Conservation (phyloP, 768 basidiomycete genomes). For the Strobilomyces echinocephalus region DNA sequence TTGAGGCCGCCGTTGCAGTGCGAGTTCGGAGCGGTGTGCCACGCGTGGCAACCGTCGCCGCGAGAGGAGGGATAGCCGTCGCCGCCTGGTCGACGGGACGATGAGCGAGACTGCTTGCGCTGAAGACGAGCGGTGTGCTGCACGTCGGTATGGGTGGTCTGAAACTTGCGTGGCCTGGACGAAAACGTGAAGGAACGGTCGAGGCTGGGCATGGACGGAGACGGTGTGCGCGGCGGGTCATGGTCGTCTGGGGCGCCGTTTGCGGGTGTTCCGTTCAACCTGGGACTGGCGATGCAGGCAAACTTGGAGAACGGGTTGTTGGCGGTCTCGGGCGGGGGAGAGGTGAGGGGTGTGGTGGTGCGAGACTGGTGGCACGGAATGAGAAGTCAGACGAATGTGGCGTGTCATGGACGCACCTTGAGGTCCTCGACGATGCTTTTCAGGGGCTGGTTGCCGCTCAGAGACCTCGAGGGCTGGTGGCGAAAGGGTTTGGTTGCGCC, state of each 20-base stretch:
- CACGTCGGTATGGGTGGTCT: slow-evolving; percentile 46
- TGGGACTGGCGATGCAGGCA: slow-evolving; percentile 31
- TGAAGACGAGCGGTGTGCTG: slow-evolving; percentile 37
- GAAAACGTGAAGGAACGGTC: slow-evolving; percentile 25
- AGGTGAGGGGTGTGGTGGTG: slow-evolving; percentile 38
- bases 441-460: slow-evolving; percentile 34
- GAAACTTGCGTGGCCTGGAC: slow-evolving; percentile 40
- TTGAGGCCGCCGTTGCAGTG: slow-evolving; percentile 82
- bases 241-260: slow-evolving; percentile 2
- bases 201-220: slow-evolving; percentile 8
- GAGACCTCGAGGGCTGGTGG: slow-evolving; percentile 18
- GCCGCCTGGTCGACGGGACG: slow-evolving; percentile 39
- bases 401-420: slow-evolving; percentile 39
- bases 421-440: slow-evolving; percentile 80
- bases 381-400: not conserved
- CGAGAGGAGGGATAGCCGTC: slow-evolving; percentile 31
- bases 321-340: slow-evolving; percentile 41
- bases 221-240: not conserved
- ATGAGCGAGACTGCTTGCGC: slow-evolving; percentile 51
- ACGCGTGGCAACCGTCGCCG: slow-evolving; percentile 27
- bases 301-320: slow-evolving; percentile 63
- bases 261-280: slow-evolving; percentile 10
- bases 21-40: slow-evolving; percentile 54
- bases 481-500: slow-evolving; percentile 7
- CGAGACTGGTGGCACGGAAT: slow-evolving; percentile 29